Evolutionary conservation across 202 grass and related monocot genomes (phyloP), one percentile per base, ranked within the genome.

Genomic region (Elaeis oleifera): DNA sequence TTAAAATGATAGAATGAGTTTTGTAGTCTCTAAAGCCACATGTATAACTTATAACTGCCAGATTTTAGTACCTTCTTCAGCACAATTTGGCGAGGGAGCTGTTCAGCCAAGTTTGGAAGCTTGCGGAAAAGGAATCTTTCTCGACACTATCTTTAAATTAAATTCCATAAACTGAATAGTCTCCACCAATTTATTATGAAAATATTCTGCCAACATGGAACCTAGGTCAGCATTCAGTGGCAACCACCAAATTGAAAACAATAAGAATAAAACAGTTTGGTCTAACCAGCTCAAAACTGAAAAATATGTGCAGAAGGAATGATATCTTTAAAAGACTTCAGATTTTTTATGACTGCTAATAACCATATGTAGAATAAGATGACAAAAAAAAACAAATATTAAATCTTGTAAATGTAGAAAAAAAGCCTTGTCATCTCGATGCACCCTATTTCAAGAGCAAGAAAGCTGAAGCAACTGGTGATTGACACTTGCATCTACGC

Each of bases 61-160:
- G 64, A 77, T 49, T 59, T 66, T 17, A 23, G 15, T 78, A 99
- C 95, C 95, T 96, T 96, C 74, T 96, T 96, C 66, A 96, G 56
- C 53, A 96, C 90, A 76, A 96, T 96, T 61, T 90, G 85, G 72
- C 86, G 87, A 63, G 90, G 90, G 72, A 96, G 87, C 67, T 85
- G 90, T 73, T 96, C 84, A 2, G 95, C 82, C 78, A 99, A 76
- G 72, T 95, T 99, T 71, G 95, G 87, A 48, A 96, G 90, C 76
- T 96, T 96, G 28, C 90, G 79, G 67, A 96, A 96, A 96, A 96
- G 16, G 76, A 80, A 61, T 96, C 90, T 85, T 95, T 99, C 73
- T 99, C 95, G 73, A 99, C 89, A 23, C 88, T 99, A 59, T 99
- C 94, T 64, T 99, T 71, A 99, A 72, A 79, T 99, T 53, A 99